phyloP scores from a whole-genome alignment of 2,329 filamentous ascomycete genomes.

The Alternaria longipes region DNA sequence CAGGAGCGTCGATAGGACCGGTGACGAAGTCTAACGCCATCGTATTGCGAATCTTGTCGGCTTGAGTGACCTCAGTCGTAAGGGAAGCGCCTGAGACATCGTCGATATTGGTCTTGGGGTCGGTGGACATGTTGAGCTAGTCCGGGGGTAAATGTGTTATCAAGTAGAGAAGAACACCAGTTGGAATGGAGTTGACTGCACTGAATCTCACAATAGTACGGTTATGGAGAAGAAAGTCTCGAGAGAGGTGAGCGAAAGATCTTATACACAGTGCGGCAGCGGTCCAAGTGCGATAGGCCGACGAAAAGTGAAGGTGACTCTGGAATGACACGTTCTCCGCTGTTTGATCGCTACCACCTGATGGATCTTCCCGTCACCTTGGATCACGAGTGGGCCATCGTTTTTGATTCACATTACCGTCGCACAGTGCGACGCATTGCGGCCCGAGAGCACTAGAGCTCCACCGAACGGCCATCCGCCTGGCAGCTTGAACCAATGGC shows the following conservation, averaged over 20 bases:
- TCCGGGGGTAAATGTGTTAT: background rate
- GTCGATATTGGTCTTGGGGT: slow-evolving; percentile 2
- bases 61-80: slow-evolving; percentile 11
- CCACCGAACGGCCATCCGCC: slow-evolving; percentile 10
- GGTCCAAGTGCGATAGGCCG: slow-evolving; percentile 9
- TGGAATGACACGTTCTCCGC: slow-evolving; percentile 21
- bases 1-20: slow-evolving; percentile 1
- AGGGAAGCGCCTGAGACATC: background rate
- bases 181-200: background rate
- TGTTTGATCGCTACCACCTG: slow-evolving; percentile 32
- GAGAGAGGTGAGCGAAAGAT: slow-evolving; percentile 36
- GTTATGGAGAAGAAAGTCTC: slow-evolving; percentile 29
- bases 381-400: slow-evolving; percentile 17
- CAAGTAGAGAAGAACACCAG: background rate
- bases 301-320: slow-evolving; percentile 30
- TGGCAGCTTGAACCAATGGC: slow-evolving; percentile 14
- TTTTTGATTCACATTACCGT: slow-evolving; percentile 23
- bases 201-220: background rate
- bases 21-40: slow-evolving; percentile 40
- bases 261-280: slow-evolving; percentile 18
- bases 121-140: slow-evolving; percentile 17
- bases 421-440: slow-evolving; percentile 15
- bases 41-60: slow-evolving; percentile 23
- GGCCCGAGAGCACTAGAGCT: slow-evolving; percentile 18
- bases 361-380: slow-evolving; percentile 16